Base-by-base conservation (phyloP, 805 yeast species). In the Pichia pseudocactophila region DNA sequence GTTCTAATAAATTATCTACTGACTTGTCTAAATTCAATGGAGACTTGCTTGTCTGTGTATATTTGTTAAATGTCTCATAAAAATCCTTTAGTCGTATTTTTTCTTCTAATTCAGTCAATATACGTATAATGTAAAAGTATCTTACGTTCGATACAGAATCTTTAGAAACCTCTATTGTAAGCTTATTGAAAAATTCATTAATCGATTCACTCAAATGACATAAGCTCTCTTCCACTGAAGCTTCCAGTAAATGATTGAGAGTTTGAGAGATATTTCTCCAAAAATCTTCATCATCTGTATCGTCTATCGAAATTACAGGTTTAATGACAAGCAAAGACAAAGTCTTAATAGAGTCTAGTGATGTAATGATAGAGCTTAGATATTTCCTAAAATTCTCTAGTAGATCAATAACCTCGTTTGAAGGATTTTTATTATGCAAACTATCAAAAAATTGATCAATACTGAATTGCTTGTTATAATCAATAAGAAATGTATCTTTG, bases 261-360 rank as follows among this genome's bases (percentile, higher is more conserved):
- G 42, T 46, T 0, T 37, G n/a, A 3, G 53, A 41, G 2, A 46
- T 33, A 0, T 16, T 7, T 4, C 31, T 15, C 68, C 68, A 64
- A 37, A 57, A 60, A 15, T 44, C 52, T 17, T 58, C 60, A 44
- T 63, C 53, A 34, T 63, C 67, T 30, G 48, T 44, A 39, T 63
- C 67, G 47, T 64, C 68, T 35, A 63, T 54, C n/a, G 66, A 57
- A 32, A 64, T 42, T 2, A 59, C 47, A 18, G 64, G 67, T 37
- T 57, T 61, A 2, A 39, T 39, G 30, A 63, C 35, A 3, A 48
- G 42, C 2, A 30, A 33, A 2, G 58, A 44, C 17, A 58, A 43
- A 8, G 44, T 46, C 3, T 48, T 42, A 7, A 62, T 31, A 4
- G 50, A 45, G 16, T 45, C 53, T 6, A 59, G 36, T 2, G 64